Percentiles rank a stretch among this genome's conserved stretches.
These are phyloP conservation scores for Falciphora oryzae DNA, from an alignment of 2,329 filamentous ascomycete species.

Conservation along the genomic window DNA sequence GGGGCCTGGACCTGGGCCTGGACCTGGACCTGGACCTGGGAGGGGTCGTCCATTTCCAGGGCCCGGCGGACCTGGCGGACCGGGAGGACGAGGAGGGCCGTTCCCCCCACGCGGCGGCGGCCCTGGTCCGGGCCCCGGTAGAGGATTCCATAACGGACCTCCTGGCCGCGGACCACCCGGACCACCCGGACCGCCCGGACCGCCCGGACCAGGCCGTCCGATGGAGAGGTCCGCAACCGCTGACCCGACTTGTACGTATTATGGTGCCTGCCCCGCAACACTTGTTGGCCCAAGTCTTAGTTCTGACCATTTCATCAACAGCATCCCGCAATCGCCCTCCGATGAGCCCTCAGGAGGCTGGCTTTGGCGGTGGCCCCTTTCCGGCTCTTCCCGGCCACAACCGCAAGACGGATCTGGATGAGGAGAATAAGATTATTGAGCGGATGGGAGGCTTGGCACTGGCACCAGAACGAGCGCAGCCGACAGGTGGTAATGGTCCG, in stretches of 20 bases:
- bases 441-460: conserved; percentile 37
- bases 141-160: conserved; percentile 28
- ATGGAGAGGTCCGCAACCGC: conserved; percentile 31
- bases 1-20: conserved; percentile 5
- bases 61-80: conserved; percentile 25
- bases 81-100: conserved; percentile 31
- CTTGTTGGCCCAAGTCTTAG: conserved; percentile 7
- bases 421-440: conserved; percentile 35
- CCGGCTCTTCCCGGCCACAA: conserved; percentile 36
- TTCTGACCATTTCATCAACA: conserved; percentile 7
- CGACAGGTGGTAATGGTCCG: conserved; percentile 21
- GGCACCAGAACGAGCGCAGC: conserved; percentile 12
- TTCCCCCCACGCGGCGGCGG: conserved; percentile 32
- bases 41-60: conserved; percentile 34
- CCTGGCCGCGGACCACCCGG: conserved; percentile 25
- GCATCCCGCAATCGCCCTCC: conserved; percentile 17
- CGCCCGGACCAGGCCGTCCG: conserved; percentile 28
- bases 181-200: conserved; percentile 28
- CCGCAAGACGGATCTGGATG: conserved; percentile 32
- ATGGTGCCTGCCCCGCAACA: background rate
- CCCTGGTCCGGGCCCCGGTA: conserved; percentile 25
- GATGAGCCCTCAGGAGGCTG: conserved; percentile 22
- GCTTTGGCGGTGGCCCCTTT: conserved; percentile 35
- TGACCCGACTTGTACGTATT: conserved; percentile 35
- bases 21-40: conserved; percentile 26